Conservation (phyloP, 2,329 filamentous ascomycete genomes). For the Exophiala sideris region DNA sequence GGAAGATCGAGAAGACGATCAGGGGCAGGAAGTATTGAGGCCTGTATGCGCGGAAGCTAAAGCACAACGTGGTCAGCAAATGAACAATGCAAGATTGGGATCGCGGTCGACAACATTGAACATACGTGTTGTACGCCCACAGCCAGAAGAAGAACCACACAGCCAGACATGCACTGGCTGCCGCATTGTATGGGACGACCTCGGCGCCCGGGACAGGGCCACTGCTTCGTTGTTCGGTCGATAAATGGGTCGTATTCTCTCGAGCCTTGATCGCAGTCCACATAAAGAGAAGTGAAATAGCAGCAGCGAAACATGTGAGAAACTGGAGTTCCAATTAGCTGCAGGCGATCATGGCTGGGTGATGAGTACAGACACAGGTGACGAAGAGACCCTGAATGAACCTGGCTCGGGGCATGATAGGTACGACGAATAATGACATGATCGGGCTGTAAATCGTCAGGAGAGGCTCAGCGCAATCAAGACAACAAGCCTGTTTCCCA, state of each 20-base stretch:
- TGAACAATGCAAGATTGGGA: not conserved
- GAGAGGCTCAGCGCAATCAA: too few relatives aligned
- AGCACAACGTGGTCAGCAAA: not conserved
- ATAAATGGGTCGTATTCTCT: slow-evolving; percentile 50
- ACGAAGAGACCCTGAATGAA: slow-evolving; percentile 67
- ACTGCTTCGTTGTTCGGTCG: slow-evolving; percentile 11
- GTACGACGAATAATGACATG: slow-evolving; percentile 61
- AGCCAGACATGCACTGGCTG: slow-evolving; percentile 65
- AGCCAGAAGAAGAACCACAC: slow-evolving; percentile 71
- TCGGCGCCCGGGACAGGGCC: slow-evolving; percentile 19
- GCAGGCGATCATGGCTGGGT: not conserved
- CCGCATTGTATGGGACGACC: slow-evolving; percentile 61
- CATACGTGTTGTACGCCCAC: slow-evolving; percentile 23
- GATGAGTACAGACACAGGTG: slow-evolving; percentile 46
- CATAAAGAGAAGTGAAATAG: slow-evolving; percentile 61
- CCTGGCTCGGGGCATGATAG: slow-evolving; percentile 69
- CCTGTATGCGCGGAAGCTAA: slow-evolving; percentile 59
- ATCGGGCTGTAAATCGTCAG: slow-evolving; percentile 43
- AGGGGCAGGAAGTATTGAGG: slow-evolving; percentile 66
- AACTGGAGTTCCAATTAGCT: slow-evolving; percentile 11
- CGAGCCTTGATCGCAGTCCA: slow-evolving; percentile 65
- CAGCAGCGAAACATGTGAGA: slow-evolving; percentile 57
- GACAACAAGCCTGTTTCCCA: too few relatives aligned
- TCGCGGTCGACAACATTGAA: not conserved
- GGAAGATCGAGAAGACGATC: slow-evolving; percentile 66